phyloP scores from a whole-genome alignment of 2,329 filamentous ascomycete genomes.

The Alternaria ethzedia region DNA sequence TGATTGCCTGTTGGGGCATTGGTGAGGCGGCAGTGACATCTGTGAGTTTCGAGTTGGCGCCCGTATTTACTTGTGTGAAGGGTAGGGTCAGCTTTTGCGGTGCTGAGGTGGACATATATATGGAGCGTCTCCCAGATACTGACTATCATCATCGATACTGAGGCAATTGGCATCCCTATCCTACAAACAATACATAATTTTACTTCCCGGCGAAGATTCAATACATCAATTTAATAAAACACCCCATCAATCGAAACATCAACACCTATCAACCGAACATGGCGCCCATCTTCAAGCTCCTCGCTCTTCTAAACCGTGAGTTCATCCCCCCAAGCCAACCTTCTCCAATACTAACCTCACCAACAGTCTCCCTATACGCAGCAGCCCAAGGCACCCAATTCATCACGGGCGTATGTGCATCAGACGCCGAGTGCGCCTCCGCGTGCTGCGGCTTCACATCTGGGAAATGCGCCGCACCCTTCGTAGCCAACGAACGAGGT shows the following conservation, averaged over 20 bases:
- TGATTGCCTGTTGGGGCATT: constrained; percentile 17
- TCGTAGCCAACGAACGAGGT: constrained; percentile 44
- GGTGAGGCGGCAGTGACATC: constrained; percentile 15
- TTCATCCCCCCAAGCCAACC: not conserved
- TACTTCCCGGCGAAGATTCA: constrained; percentile 28
- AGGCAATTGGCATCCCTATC: not conserved
- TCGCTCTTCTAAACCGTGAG: constrained; percentile 34
- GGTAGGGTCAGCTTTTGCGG: not conserved
- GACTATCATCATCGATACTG: constrained; percentile 7
- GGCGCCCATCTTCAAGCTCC: constrained; percentile 37
- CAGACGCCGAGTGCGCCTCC: constrained; percentile 36
- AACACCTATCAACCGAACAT: constrained; percentile 16
- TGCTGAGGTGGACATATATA: constrained; percentile 15
- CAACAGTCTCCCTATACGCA: constrained; percentile 31
- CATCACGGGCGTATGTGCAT: constrained; percentile 36
- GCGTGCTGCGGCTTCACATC: constrained; percentile 37
- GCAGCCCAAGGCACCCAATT: constrained; percentile 39
- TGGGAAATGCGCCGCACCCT: constrained; percentile 42
- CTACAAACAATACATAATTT: not conserved
- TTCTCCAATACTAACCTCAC: not conserved
- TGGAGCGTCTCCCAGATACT: constrained; percentile 10
- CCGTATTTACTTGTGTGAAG: constrained; percentile 3
- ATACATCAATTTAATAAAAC: not conserved
- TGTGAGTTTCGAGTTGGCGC: constrained; percentile 30
- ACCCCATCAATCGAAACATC: not conserved